Percentiles rank a stretch among this genome's conserved stretches.
These are phyloP conservation scores for Talaromyces sp. DNA, from an alignment of 2,329 filamentous ascomycete genomes.

Conservation along the genomic window DNA sequence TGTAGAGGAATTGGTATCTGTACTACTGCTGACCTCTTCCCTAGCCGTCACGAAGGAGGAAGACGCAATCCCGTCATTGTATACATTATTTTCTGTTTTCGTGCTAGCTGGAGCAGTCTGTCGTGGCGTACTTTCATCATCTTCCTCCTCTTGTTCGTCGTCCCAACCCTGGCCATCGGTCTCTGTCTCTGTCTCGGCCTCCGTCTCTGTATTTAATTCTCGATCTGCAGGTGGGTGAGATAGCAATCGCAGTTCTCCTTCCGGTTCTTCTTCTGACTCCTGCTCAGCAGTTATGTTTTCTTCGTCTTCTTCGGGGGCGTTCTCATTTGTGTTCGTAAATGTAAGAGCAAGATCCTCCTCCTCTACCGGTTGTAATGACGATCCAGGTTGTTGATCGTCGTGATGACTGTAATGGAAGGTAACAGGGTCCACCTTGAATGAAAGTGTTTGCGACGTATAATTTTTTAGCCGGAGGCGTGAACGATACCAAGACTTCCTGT, in stretches of 20 bases:
- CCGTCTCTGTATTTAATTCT: slow-evolving; percentile 6
- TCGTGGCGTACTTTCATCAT: slow-evolving; percentile 20
- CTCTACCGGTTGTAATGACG: slow-evolving; percentile 7
- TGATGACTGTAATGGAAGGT: slow-evolving; percentile 46
- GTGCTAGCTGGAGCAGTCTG: slow-evolving; percentile 8
- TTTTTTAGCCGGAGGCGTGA: slow-evolving; percentile 46
- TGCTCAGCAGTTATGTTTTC: slow-evolving; percentile 15
- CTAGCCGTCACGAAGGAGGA: slow-evolving; percentile 38
- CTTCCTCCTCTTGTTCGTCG: background rate
- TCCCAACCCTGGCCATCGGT: background rate
- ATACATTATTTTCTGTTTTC: slow-evolving; percentile 7
- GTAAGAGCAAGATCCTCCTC: slow-evolving; percentile 20
- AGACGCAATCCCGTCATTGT: slow-evolving; percentile 20
- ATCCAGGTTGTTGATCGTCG: slow-evolving; percentile 31
- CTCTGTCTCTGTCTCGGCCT: slow-evolving; percentile 3
- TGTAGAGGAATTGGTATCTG: slow-evolving; percentile 15
- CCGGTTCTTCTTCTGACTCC: slow-evolving; percentile 10
- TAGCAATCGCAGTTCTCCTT: slow-evolving; percentile 27
- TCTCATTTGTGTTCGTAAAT: slow-evolving; percentile 21
- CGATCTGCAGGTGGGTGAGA: slow-evolving; percentile 25
- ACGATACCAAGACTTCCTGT: slow-evolving; percentile 66
- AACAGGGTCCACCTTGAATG: slow-evolving; percentile 55
- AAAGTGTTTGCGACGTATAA: slow-evolving; percentile 51
- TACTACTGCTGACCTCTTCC: slow-evolving; percentile 24
- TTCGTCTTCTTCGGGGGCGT: slow-evolving; percentile 9